Evolutionary conservation across 2,329 filamentous ascomycete genomes (phyloP).

Genomic region (Aspergillus sp.): DNA sequence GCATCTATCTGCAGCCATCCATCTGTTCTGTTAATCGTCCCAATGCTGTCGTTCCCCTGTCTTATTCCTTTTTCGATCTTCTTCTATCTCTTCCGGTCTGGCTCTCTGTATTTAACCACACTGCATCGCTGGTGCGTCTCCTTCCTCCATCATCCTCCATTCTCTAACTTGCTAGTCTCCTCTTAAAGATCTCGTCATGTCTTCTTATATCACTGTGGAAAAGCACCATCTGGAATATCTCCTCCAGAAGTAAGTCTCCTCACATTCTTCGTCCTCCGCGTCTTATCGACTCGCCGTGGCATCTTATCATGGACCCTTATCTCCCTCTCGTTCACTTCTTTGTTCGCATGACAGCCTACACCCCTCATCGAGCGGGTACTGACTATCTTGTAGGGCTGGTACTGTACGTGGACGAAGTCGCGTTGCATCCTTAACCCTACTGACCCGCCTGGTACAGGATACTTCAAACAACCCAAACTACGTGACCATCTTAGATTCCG

Average conservation of each 20-base stretch:
- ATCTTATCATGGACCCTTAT: not conserved
- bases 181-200: slow-evolving; percentile 15
- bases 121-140: not conserved
- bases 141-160: not conserved
- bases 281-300: not conserved
- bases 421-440: not conserved
- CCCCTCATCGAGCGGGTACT: not conserved
- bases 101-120: not conserved
- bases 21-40: slow-evolving; percentile 4
- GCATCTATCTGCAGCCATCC: not conserved
- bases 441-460: slow-evolving; percentile 23
- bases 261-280: not conserved
- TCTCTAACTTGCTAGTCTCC: not conserved
- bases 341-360: not conserved
- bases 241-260: slow-evolving; percentile 54
- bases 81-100: not conserved
- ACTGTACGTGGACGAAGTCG: slow-evolving; percentile 9
- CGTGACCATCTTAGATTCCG: slow-evolving; percentile 57
- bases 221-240: slow-evolving; percentile 61
- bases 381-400: slow-evolving; percentile 8
- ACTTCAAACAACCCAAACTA: slow-evolving; percentile 36
- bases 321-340: not conserved
- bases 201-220: slow-evolving; percentile 55
- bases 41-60: slow-evolving; percentile 1
- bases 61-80: not conserved